Conservation (phyloP, 1,284 basidiomycete genomes). For the Pyrrhoderma lamaoense region DNA sequence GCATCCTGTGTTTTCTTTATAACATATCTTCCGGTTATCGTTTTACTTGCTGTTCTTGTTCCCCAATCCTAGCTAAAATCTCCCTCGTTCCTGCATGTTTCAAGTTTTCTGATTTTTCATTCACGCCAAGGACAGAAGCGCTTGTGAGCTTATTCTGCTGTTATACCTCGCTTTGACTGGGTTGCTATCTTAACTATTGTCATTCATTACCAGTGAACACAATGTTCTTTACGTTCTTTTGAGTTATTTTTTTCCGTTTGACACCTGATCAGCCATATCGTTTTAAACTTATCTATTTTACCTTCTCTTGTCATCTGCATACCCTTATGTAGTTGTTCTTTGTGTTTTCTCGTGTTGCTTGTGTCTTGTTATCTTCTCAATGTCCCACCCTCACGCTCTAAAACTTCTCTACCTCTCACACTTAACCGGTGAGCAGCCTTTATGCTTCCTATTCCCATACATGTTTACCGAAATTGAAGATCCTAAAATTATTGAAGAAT, state of each 20-base stretch:
- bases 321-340: background rate
- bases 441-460: too few relatives aligned
- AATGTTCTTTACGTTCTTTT: background rate
- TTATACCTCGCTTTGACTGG: background rate
- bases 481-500: too few relatives aligned
- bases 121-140: background rate
- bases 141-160: too few relatives aligned
- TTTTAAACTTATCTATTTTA: background rate
- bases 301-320: background rate
- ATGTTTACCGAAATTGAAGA: too few relatives aligned
- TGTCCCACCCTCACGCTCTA: too few relatives aligned
- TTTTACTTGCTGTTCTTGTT: slow-evolving; percentile 61
- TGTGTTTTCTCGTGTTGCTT: background rate
- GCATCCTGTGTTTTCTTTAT: slow-evolving; percentile 58
- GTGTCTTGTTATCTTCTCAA: too few relatives aligned
- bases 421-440: too few relatives aligned
- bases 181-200: slow-evolving; percentile 9
- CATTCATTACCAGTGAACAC: background rate
- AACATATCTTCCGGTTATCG: slow-evolving; percentile 72
- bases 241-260: too few relatives aligned
- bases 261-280: too few relatives aligned
- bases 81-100: background rate
- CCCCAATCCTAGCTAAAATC: slow-evolving; percentile 19
- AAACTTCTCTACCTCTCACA: too few relatives aligned
- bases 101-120: background rate